phyloP scores from a whole-genome alignment of 108 stramenopile genomes.

The Epithemia pelagica region DNA sequence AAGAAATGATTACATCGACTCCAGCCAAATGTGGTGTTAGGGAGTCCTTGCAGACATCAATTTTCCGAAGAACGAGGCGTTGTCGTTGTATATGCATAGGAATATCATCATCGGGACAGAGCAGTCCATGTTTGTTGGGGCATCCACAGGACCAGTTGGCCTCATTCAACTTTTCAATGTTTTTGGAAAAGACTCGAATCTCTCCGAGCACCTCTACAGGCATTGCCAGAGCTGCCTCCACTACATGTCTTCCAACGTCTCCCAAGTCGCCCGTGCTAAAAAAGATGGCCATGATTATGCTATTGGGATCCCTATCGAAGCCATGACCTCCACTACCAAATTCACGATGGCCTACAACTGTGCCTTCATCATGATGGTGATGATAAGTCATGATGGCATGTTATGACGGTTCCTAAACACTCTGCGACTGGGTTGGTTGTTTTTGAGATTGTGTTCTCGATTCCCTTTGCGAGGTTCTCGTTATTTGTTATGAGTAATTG shows the following conservation, averaged over 20 bases:
- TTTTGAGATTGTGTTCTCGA: too few species aligned
- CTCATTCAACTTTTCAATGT: slow-evolving; percentile 42
- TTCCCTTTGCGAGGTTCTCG: too few species aligned
- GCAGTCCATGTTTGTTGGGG: slow-evolving; percentile 18
- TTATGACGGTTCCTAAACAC: too few species aligned
- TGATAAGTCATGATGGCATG: too few species aligned
- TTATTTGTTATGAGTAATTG: too few species aligned
- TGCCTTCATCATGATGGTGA: too few species aligned
- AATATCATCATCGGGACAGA: not conserved
- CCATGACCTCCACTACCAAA: too few species aligned
- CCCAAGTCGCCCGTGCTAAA: slow-evolving; percentile 6
- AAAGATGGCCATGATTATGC: not conserved
- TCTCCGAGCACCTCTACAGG: slow-evolving; percentile 15
- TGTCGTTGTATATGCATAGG: not conserved
- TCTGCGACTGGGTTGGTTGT: too few species aligned
- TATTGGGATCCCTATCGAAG: too few species aligned
- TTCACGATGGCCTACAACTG: too few species aligned
- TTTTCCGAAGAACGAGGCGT: slow-evolving; percentile 6
- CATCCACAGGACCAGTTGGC: slow-evolving; percentile 67
- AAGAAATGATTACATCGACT: slow-evolving; percentile 53
- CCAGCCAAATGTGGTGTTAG: slow-evolving; percentile 29
- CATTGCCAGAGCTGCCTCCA: slow-evolving; percentile 48
- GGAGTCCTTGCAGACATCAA: slow-evolving; percentile 5
- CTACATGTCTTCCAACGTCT: slow-evolving; percentile 64
- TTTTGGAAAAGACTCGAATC: slow-evolving; percentile 49